Evolutionary conservation across 2,329 filamentous ascomycete genomes (phyloP).

Genomic region (Fusarium sp.): DNA sequence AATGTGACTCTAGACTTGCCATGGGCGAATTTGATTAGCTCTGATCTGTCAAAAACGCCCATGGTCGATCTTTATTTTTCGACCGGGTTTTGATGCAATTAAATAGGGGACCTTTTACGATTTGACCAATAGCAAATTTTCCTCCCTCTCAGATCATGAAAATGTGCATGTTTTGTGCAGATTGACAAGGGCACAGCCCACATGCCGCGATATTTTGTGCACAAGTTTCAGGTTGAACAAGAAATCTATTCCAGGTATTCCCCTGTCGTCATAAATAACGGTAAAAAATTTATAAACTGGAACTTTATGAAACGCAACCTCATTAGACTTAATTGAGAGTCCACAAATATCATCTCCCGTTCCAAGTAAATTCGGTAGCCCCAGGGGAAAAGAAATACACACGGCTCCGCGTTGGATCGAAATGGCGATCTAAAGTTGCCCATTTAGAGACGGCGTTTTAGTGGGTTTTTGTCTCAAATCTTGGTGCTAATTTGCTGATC

Average conservation of each 20-base stretch:
- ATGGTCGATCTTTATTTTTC: conserved; percentile 12
- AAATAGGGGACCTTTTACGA: not conserved
- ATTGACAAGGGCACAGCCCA: not conserved
- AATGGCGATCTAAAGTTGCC: no score
- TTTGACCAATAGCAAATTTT: conserved; percentile 1
- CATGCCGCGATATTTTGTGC: not conserved
- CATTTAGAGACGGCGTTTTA: no score
- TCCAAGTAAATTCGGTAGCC: not conserved
- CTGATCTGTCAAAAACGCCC: conserved; percentile 8
- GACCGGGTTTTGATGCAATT: not conserved
- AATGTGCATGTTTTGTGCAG: not conserved
- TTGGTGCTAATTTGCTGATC: not conserved
- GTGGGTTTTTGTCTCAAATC: conserved; percentile 2
- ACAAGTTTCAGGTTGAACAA: conserved; percentile 2
- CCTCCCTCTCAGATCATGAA: not conserved
- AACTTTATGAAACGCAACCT: conserved; percentile 10
- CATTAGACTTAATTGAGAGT: not conserved
- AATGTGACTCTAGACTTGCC: not conserved
- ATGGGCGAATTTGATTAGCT: not conserved
- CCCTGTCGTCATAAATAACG: not conserved
- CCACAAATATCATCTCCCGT: not conserved
- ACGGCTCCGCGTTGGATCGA: no score
- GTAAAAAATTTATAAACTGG: not conserved
- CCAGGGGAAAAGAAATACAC: no score
- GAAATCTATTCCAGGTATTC: not conserved